These are phyloP conservation scores for Cotoneaster glaucophyllus DNA, from an alignment of 306 rosid species.

Conservation along the genomic window DNA sequence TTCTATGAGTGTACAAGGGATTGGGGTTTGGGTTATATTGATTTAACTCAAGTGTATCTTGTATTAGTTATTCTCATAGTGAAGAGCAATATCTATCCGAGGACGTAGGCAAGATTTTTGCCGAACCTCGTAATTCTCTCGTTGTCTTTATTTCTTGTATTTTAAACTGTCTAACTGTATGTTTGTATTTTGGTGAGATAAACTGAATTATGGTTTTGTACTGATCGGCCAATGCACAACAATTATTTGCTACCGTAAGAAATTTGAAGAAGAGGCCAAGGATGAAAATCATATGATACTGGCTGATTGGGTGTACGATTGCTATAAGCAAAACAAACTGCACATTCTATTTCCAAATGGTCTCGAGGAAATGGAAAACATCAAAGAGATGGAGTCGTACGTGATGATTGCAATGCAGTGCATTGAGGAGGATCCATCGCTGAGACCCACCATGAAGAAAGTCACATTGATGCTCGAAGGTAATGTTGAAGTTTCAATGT, in stretches of 20 bases:
- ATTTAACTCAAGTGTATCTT: too few species aligned
- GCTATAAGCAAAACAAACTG: background rate
- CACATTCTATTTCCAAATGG: constrained; percentile 4
- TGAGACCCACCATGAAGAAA: constrained; percentile 16
- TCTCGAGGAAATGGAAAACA: constrained; percentile 8
- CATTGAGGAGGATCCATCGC: background rate
- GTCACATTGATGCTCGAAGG: constrained; percentile 30
- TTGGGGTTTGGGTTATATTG: too few species aligned
- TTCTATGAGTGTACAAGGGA: too few species aligned
- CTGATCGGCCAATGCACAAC: too few species aligned
- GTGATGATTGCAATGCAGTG: constrained; percentile 16
- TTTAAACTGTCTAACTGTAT: too few species aligned
- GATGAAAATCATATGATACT: constrained; percentile 17
- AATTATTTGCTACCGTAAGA: background rate
- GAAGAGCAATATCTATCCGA: too few species aligned
- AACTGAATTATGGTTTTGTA: too few species aligned
- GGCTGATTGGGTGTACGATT: constrained; percentile 30
- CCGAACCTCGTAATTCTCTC: too few species aligned
- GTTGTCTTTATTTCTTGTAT: too few species aligned
- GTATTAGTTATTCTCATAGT: too few species aligned
- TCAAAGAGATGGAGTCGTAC: constrained; percentile 14
- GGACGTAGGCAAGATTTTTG: too few species aligned
- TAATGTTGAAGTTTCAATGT: constrained; percentile 6
- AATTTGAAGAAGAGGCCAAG: background rate
- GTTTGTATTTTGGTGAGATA: too few species aligned